phyloP scores from a whole-genome alignment of 2,329 filamentous ascomycete species.

The Penicillium sp. region DNA sequence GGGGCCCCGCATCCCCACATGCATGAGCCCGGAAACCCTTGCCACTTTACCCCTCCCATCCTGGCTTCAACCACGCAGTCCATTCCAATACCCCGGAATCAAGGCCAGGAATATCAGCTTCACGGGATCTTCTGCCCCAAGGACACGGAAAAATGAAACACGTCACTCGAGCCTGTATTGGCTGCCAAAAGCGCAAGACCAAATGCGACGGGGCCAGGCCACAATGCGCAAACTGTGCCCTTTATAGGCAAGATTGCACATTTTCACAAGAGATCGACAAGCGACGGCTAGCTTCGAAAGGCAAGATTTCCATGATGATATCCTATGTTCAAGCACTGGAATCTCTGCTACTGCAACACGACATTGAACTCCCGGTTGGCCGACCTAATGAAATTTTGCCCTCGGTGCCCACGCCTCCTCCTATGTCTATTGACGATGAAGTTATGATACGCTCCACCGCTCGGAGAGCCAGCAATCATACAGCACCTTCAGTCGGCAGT shows the following conservation, averaged over 20 bases:
- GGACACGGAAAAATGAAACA: not conserved
- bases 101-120: not conserved
- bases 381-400: not conserved
- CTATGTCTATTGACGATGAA: not conserved
- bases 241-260: not conserved
- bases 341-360: not conserved
- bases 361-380: not conserved
- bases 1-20: not conserved
- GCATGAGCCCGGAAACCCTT: not conserved
- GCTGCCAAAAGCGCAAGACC: not conserved
- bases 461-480: not conserved
- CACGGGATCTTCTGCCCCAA: not conserved
- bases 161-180: not conserved
- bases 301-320: not conserved
- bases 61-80: not conserved
- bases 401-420: not conserved
- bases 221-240: conserved; percentile 2
- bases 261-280: not conserved
- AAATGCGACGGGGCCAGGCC: conserved; percentile 3
- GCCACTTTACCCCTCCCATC: not conserved
- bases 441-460: not conserved
- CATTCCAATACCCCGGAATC: not conserved
- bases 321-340: not conserved
- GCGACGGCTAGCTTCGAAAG: not conserved
- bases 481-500: not conserved